Conservation (phyloP, 2,329 filamentous ascomycete species). For the Aspergillus versicolor region DNA sequence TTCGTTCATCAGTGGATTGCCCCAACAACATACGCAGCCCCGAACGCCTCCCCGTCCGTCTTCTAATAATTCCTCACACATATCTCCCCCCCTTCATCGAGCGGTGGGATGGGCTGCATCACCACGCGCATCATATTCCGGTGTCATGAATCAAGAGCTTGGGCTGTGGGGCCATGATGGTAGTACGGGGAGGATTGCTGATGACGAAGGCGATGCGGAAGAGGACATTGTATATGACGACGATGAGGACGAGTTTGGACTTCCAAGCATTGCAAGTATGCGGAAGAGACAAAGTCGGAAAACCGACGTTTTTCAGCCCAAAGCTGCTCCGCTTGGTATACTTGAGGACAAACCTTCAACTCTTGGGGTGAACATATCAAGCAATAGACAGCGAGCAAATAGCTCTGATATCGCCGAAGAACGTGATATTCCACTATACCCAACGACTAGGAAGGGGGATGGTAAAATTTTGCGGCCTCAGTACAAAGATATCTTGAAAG, state of each 20-base stretch:
- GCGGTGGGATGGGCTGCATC: conserved; percentile 43
- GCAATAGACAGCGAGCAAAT: conserved; percentile 69
- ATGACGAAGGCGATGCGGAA: conserved; percentile 61
- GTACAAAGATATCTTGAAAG: conserved; percentile 91
- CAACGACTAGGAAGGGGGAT: conserved; percentile 82
- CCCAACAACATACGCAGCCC: conserved; percentile 59
- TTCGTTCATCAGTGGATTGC: conserved; percentile 26
- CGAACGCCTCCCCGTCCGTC: conserved; percentile 69
- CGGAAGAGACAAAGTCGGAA: conserved; percentile 64
- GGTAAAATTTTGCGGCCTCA: conserved; percentile 97
- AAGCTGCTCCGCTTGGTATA: conserved; percentile 39
- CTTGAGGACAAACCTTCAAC: conserved; percentile 22
- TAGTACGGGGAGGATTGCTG: conserved; percentile 50
- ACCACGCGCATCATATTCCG: conserved; percentile 72
- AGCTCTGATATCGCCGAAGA: conserved; percentile 95
- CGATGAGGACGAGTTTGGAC: conserved; percentile 91
- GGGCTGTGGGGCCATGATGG: conserved; percentile 68
- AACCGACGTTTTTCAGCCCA: conserved; percentile 34
- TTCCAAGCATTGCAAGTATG: conserved; percentile 90
- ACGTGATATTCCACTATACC: conserved; percentile 77
- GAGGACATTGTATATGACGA: conserved; percentile 80
- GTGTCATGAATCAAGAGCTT: conserved; percentile 76
- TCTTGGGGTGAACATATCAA: conserved; percentile 34
- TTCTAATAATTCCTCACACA: conserved; percentile 54
- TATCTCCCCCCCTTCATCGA: conserved; percentile 53